Base-by-base conservation (phyloP, 2,329 filamentous ascomycete genomes). In the Hypoxylon sp. region DNA sequence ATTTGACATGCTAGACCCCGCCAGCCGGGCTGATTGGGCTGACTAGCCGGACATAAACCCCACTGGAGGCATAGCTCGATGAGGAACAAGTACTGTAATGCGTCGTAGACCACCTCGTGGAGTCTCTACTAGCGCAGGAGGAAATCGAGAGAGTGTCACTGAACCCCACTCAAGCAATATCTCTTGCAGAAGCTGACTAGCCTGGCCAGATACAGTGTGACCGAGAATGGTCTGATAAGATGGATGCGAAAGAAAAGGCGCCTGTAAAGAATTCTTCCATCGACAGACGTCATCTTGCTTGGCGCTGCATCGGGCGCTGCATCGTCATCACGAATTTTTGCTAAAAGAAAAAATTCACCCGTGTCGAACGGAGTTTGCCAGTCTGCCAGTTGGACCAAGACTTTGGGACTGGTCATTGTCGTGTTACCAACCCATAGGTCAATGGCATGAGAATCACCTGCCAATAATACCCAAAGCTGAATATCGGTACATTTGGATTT, bases 281-380 rank as follows among this genome's bases (percentile, higher is more conserved):
- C 31, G 40, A 7, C 7, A 46, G 50, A 60, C 54, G 57, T 57
- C 57, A 60, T 60, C 27, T 8, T 51, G 41, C 54, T 54, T 50
- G 32, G 41, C 30, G 9, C 21, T 32, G 17, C 21, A 29, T 21
- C n/a, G n/a, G n/a, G n/a, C n/a, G n/a, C n/a, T 35, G 37, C 15
- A 49, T 44, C 51, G 32, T 55, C 54, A 41, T 51, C 36, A 26
- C 40, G 32, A n/a, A n/a, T n/a, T 47, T 50, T 25, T 44, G 8
- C 15, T 11, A 17, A 30, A 37, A 44, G 5, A 15, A 23, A 26
- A 17, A 16, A 20, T 36, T n/a, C 23, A 13, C 37, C 7, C 21
- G 26, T 31, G 20, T 50, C 15, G n/a, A 51, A 23, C 8, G 11
- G 43, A 16, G 30, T 35, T 21, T 42, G 42, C 13, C 17, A n/a